Base-by-base conservation (phyloP, 495 filamentous ascomycete genomes). In the Penicillium chermesinum region DNA sequence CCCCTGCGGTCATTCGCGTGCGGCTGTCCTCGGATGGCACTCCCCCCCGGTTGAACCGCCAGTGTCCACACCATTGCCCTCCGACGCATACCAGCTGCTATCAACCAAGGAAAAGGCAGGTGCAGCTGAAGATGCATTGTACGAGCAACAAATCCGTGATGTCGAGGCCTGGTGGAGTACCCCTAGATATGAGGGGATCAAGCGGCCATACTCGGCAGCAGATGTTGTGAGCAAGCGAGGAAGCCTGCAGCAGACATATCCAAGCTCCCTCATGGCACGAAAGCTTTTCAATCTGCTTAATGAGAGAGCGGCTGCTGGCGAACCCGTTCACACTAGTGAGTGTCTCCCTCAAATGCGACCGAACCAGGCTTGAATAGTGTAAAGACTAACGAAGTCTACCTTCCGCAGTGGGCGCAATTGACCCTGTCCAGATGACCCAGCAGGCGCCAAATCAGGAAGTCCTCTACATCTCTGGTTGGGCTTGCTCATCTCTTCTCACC, bases 381-480 rank as follows among this genome's bases (percentile, higher is more conserved):
- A n/a, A n/a, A n/a, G n/a, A 13, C 44, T 17, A 37, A n/a, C 14
- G 30, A 15, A 38, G 3, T 10, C 13, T 15, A 20, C 36, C 13
- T 25, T 16, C 19, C 30, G 42, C 15, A 91, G 87, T 98, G 86
- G 93, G 93, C 49, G 94, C 91, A 46, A 95, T 98, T 70, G 93
- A 98, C 61, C 93, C 93, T 13, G 81, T 96, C 7, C 93, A 98
- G 69, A 97, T 98, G 93, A 96, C 94, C 21, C 93, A 98, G 67
- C 94, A 97, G 72, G 94, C 93, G 18, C 80, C 86, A 1, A 86
- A 96, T 66, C 93, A 97, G 64, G 94, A 98, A 67, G 85, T 95
- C 4, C 77, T 98, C 14, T 98, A 98, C 68, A 77, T 98, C 27
- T 95, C 88, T 7, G 93, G 93, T 36, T 98, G 93, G 93, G 93